A percentile compares a stretch with the other conserved stretches of the same genome.
phyloP scores from a whole-genome alignment of 768 basidiomycete genomes.

The Trametes coccinea region DNA sequence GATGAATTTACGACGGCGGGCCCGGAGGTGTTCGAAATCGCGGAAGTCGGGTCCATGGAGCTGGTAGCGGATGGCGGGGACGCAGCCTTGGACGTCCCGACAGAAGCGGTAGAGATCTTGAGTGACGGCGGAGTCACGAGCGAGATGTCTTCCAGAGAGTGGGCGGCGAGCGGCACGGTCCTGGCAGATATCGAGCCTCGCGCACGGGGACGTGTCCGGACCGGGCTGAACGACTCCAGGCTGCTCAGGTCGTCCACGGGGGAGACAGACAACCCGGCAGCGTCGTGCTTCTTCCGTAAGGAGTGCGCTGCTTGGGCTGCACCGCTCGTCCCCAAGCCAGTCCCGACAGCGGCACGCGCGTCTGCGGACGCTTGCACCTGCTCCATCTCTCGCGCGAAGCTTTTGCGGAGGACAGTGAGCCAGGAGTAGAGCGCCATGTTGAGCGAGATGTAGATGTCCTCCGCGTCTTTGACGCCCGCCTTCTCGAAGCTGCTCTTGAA shows the following conservation, averaged over 20 bases:
- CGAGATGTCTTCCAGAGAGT: slow-evolving; percentile 13
- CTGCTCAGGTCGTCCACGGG: background rate
- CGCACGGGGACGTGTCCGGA: slow-evolving; percentile 5
- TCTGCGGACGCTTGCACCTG: slow-evolving; percentile 64
- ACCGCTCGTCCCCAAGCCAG: background rate
- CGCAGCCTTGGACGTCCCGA: background rate
- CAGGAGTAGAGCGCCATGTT: slow-evolving; percentile 82
- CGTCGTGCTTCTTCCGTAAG: slow-evolving; percentile 16
- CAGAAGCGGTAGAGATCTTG: background rate
- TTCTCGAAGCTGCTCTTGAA: slow-evolving; percentile 70
- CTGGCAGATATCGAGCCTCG: slow-evolving; percentile 15
- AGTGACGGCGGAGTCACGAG: background rate
- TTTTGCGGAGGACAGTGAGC: slow-evolving; percentile 77
- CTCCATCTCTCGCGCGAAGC: slow-evolving; percentile 74
- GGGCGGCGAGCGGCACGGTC: slow-evolving; percentile 7
- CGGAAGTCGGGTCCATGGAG: background rate
- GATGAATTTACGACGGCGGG: background rate
- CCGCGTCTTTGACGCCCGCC: slow-evolving; percentile 47
- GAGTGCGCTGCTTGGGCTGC: slow-evolving; percentile 5
- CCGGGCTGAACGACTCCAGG: background rate
- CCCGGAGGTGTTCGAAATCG: background rate
- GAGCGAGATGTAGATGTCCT: slow-evolving; percentile 84
- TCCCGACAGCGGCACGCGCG: slow-evolving; percentile 35
- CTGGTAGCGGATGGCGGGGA: slow-evolving; percentile 9
- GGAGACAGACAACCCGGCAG: background rate